A percentile compares a stretch with the other conserved stretches of the same genome.
Conservation (phyloP, 345 rosid species). For the Hypericum perforatum region DNA sequence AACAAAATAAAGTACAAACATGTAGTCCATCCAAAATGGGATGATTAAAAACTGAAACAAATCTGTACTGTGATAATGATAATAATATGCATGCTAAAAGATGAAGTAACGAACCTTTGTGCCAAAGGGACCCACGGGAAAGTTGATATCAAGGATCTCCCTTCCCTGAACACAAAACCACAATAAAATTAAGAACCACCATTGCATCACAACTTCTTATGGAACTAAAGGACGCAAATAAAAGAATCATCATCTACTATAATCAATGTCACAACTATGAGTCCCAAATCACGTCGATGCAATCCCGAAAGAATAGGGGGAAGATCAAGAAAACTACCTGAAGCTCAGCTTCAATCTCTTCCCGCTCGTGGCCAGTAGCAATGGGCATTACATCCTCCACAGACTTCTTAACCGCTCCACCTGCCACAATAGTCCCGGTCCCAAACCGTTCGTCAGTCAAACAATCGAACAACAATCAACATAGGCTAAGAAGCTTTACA, state of each 20-base stretch:
- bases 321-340: conserved; percentile 32
- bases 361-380: conserved; percentile 90
- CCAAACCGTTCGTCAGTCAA: background rate
- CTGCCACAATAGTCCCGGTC: conserved; percentile 14
- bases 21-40: too few relatives aligned
- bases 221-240: too few relatives aligned
- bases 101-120: conserved; percentile 79
- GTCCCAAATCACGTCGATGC: too few relatives aligned
- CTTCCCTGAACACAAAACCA: conserved; percentile 41
- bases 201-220: too few relatives aligned
- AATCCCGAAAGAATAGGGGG: too few relatives aligned
- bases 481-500: background rate
- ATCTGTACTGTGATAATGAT: too few relatives aligned
- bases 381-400: conserved; percentile 73
- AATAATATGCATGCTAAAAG: too few relatives aligned
- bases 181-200: background rate
- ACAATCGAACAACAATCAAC: too few relatives aligned
- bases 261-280: too few relatives aligned
- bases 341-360: conserved; percentile 72
- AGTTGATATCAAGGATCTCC: conserved; percentile 53
- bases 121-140: conserved; percentile 83
- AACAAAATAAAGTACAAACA: too few relatives aligned
- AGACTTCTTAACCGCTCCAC: conserved; percentile 42
- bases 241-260: too few relatives aligned
- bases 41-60: too few relatives aligned